Evolutionary conservation across 352 stramenopile genomes (phyloP).

Genomic region (Phytophthora sansomeana): DNA sequence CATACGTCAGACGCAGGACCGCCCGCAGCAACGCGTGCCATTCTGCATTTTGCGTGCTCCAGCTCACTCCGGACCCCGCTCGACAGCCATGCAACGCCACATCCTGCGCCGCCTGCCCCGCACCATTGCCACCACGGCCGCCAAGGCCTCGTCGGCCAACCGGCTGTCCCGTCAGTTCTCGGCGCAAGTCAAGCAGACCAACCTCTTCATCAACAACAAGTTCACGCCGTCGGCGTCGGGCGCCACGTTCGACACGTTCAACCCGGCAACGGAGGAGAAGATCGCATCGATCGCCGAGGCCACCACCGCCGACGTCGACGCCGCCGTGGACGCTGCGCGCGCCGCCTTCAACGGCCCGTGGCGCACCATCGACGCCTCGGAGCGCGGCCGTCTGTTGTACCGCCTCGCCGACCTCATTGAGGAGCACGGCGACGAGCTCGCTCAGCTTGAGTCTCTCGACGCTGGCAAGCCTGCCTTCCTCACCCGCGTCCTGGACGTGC

Average conservation of each 20-base stretch:
- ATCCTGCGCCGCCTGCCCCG: conserved; percentile 47
- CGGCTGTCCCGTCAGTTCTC: conserved; percentile 42
- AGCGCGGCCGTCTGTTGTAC: conserved; percentile 53
- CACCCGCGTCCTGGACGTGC: conserved; percentile 85
- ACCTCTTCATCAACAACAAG: conserved; percentile 88
- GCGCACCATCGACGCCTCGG: conserved; percentile 53
- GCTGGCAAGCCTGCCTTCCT: conserved; percentile 94
- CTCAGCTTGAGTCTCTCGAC: conserved; percentile 93
- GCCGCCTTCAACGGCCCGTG: conserved; percentile 73
- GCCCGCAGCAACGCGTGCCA: conserved; percentile 14
- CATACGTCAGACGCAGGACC: conserved; percentile 15
- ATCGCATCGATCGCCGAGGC: conserved; percentile 73
- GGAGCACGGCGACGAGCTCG: conserved; percentile 65
- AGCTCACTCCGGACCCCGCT: conserved; percentile 18
- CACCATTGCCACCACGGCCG: conserved; percentile 22
- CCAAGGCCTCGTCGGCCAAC: conserved; percentile 26
- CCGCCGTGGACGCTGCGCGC: conserved; percentile 68
- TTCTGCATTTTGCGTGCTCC: conserved; percentile 28
- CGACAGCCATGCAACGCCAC: conserved; percentile 50
- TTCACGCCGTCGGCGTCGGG: conserved; percentile 74
- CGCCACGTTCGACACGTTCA: conserved; percentile 76
- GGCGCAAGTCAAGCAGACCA: conserved; percentile 64
- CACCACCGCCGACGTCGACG: conserved; percentile 64
- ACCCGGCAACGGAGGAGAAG: conserved; percentile 80
- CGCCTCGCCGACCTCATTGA: conserved; percentile 59